Percentiles rank a stretch among this genome's conserved stretches.
These are phyloP conservation scores for Aspergillus sp. DNA, from an alignment of 2,329 filamentous ascomycete genomes.

Conservation along the genomic window DNA sequence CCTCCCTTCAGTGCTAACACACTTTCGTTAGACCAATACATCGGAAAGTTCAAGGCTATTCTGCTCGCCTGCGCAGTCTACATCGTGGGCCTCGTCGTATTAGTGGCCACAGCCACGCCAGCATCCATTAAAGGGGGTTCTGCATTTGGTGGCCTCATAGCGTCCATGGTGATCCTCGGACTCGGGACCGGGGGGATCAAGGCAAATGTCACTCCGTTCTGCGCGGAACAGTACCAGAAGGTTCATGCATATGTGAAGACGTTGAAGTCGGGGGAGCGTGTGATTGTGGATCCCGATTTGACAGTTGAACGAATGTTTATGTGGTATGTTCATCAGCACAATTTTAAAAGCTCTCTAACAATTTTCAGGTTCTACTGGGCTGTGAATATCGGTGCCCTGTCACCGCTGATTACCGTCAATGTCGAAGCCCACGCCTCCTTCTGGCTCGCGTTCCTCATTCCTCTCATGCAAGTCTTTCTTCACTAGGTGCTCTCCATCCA, in stretches of 20 bases:
- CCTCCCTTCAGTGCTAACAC: not conserved
- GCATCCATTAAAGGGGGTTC: slow-evolving; percentile 40
- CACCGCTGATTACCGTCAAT: slow-evolving; percentile 47
- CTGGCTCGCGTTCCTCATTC: slow-evolving; percentile 58
- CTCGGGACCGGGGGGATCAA: slow-evolving; percentile 56
- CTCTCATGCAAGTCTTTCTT: slow-evolving; percentile 38
- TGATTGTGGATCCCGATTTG: slow-evolving; percentile 60
- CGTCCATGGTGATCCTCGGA: slow-evolving; percentile 43
- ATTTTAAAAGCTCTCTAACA: not conserved
- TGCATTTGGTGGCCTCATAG: slow-evolving; percentile 46
- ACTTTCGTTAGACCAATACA: slow-evolving; percentile 42
- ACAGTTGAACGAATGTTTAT: slow-evolving; percentile 61
- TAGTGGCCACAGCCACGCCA: slow-evolving; percentile 50
- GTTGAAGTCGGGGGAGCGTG: slow-evolving; percentile 40
- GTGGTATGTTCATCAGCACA: slow-evolving; percentile 55
- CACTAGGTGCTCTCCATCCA: not conserved
- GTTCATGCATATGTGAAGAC: slow-evolving; percentile 23
- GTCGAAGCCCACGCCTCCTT: slow-evolving; percentile 64
- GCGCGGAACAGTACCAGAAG: slow-evolving; percentile 56
- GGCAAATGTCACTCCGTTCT: slow-evolving; percentile 53
- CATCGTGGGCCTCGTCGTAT: slow-evolving; percentile 49
- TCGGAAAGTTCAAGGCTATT: slow-evolving; percentile 55
- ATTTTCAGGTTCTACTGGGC: slow-evolving; percentile 53
- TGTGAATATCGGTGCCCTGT: slow-evolving; percentile 65
- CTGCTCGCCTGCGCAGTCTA: slow-evolving; percentile 41